phyloP scores from a whole-genome alignment of 1,284 basidiomycete species.

The Phylloporus gajari region DNA sequence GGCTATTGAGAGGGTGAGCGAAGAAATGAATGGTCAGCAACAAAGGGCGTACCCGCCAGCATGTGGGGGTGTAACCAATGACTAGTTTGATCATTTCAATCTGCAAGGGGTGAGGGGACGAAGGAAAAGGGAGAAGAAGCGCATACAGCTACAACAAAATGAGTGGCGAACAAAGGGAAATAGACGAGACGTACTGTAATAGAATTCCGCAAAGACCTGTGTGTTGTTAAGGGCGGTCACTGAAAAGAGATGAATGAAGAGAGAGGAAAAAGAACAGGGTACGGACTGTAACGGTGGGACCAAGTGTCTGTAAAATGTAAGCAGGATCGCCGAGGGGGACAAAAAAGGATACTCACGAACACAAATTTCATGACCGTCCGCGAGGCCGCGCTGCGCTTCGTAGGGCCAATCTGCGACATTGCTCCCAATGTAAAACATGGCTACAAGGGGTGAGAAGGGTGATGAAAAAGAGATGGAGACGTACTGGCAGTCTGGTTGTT shows the following conservation, averaged over 20 bases:
- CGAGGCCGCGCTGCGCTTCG: constrained; percentile 72
- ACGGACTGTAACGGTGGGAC: constrained; percentile 66
- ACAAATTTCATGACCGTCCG: constrained; percentile 73
- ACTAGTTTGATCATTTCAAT: constrained; percentile 63
- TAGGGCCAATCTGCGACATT: constrained; percentile 79
- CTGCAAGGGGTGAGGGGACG: constrained; percentile 39
- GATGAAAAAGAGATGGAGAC: constrained; percentile 27
- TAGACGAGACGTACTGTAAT: constrained; percentile 63
- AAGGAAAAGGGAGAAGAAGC: no score
- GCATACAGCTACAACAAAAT: constrained; percentile 35
- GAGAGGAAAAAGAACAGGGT: not conserved
- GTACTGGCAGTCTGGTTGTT: constrained; percentile 77
- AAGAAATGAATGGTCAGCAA: not conserved
- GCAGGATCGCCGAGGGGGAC: not conserved
- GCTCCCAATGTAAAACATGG: constrained; percentile 84
- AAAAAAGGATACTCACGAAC: constrained; percentile 54
- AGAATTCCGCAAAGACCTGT: constrained; percentile 83
- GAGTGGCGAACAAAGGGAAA: not conserved
- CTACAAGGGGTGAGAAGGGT: constrained; percentile 34
- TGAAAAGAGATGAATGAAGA: constrained; percentile 27
- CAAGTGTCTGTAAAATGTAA: constrained; percentile 57
- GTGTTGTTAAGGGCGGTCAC: constrained; percentile 78
- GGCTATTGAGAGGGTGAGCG: constrained; percentile 50
- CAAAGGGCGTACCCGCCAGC: constrained; percentile 62
- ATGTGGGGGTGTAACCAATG: constrained; percentile 72